Evolutionary conservation across 2,329 filamentous ascomycete genomes (phyloP).

Genomic region (Alternaria sp.): DNA sequence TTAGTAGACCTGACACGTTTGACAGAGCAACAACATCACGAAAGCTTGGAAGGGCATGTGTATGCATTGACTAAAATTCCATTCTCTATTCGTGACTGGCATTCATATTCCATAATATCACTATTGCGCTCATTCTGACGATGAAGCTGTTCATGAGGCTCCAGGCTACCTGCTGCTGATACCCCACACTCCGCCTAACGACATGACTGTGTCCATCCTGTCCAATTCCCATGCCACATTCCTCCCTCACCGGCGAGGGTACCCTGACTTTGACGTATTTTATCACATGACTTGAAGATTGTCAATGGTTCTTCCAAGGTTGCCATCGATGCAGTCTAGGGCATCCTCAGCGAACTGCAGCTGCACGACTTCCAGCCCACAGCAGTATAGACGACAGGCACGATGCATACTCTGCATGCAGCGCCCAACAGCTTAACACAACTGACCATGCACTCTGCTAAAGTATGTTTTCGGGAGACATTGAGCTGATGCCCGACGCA

Average conservation of each 20-base stretch:
- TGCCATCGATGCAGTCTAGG: neutral
- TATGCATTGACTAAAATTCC: neutral
- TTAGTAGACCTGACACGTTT: slow-evolving; percentile 14
- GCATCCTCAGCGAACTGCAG: neutral
- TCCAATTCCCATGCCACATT: neutral
- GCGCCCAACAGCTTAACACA: neutral
- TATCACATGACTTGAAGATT: neutral
- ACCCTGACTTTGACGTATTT: neutral
- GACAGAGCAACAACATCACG: neutral
- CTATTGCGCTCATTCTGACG: neutral
- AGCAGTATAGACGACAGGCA: neutral
- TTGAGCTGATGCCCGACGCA: neutral
- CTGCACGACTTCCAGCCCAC: neutral
- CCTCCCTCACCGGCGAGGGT: neutral
- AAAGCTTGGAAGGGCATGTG: neutral
- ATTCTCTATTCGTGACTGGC: neutral
- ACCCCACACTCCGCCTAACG: neutral
- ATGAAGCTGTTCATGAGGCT: neutral
- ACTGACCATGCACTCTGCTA: neutral
- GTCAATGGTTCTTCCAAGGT: neutral
- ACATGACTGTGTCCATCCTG: neutral
- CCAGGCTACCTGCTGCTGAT: neutral
- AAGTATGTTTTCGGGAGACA: neutral
- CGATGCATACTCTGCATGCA: neutral
- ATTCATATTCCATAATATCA: no score